Conservation (phyloP, 2,329 filamentous ascomycete species). For the Coniochaeta ligniaria region DNA sequence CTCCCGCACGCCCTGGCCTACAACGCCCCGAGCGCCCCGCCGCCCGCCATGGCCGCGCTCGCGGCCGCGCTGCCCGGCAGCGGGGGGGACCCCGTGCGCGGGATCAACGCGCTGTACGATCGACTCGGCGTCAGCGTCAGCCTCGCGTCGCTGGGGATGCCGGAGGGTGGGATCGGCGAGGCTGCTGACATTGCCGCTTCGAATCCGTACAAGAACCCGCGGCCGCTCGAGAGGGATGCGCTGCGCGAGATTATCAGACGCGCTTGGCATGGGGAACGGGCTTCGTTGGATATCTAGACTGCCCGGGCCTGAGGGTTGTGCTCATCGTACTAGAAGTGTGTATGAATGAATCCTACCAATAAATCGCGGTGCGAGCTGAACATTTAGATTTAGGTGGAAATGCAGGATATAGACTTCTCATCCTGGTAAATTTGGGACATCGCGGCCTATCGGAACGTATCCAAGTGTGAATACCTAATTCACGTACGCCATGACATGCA, state of each 20-base stretch:
- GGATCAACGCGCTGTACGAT: slow-evolving; percentile 47
- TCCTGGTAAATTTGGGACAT: no score
- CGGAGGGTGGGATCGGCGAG: slow-evolving; percentile 48
- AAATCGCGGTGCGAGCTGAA: no score
- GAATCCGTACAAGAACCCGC: slow-evolving; percentile 52
- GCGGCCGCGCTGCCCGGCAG: slow-evolving; percentile 47
- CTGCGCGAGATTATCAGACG: slow-evolving; percentile 48
- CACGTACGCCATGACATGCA: no score
- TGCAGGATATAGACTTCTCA: no score
- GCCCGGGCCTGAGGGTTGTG: no score
- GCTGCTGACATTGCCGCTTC: slow-evolving; percentile 46
- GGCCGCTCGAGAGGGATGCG: slow-evolving; percentile 38
- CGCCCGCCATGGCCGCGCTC: slow-evolving; percentile 43
- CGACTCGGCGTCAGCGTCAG: slow-evolving; percentile 43
- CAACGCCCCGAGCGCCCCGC: slow-evolving; percentile 48
- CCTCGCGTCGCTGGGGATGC: slow-evolving; percentile 46
- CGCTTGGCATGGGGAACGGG: slow-evolving; percentile 49
- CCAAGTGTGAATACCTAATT: no score
- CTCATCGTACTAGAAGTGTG: no score
- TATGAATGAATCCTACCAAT: no score
- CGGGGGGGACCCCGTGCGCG: slow-evolving; percentile 49
- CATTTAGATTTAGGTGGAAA: no score
- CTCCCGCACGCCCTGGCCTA: slow-evolving; percentile 57
- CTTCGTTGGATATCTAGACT: slow-evolving; percentile 40
- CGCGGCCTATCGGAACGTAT: no score